Base-by-base conservation (phyloP, 345 rosid genomes). In the Streptanthus diversifolius region DNA sequence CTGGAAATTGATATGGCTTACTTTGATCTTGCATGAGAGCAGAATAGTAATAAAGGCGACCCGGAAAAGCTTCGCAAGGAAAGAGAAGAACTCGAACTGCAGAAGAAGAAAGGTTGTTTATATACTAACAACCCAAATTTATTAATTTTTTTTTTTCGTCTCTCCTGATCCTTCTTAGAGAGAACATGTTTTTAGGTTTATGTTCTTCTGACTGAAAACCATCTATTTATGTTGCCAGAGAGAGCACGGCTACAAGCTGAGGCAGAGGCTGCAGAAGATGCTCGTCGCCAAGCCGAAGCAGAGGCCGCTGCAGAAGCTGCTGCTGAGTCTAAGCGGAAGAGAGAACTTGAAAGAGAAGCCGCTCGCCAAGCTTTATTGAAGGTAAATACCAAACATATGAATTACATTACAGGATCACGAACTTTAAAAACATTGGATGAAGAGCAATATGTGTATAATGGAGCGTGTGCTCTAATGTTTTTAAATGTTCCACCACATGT, bases 231-330 rank as follows among this genome's bases (percentile, higher is more conserved):
- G 37, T 17, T 24, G 51, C 15, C 86, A 95, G 99, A 91, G 79
- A 89, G 83, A 73, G 98, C 97, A 4, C 92, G 98, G 59, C 64
- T 93, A 64, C 92, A 87, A 67, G 98, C 99, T 39, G 99, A 91
- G 76, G 97, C 95, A 33, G 83, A 80, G 81, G 96, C 97, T 45
- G 99, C 95, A 37, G 97, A 88, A 87, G 91, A 85, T 69, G 93
- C 97, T 66, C 84, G 79, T 65, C 91, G 86, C 73, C 88, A 53
- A 81, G 97, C 90, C 54, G 98, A 83, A 77, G 99, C 88, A 59
- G 95, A 85, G 80, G 98, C 96, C 60, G 90, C 89, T 53, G 98
- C 87, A 52, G 95, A 86, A 80, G 98, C 97, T 81, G 90, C 89
- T 62, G 85, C 80, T 17, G 95, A 88, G 83, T 88, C 85, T 41